Conservation (phyloP, 352 stramenopile species). For the Phytopythium mirpurense region DNA sequence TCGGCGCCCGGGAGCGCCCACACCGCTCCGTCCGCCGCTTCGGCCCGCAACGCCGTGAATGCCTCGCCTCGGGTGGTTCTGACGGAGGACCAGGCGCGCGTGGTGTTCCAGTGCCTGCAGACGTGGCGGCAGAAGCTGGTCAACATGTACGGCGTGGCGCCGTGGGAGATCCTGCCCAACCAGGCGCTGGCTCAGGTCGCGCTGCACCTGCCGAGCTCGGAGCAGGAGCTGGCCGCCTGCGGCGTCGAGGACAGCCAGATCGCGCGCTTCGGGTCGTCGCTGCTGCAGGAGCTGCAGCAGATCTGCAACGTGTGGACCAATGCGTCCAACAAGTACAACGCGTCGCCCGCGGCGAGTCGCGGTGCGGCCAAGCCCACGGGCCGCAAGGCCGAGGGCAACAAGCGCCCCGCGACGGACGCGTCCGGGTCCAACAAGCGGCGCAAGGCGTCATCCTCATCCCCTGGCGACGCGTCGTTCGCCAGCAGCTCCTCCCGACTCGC, state of each 20-base stretch:
- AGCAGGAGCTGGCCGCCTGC: slow-evolving; percentile 52
- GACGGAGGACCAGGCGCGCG: slow-evolving; percentile 48
- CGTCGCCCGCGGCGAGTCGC: slow-evolving; percentile 12
- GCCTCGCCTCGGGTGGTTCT: slow-evolving; percentile 24
- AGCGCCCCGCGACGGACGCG: slow-evolving; percentile 17
- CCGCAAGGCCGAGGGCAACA: slow-evolving; percentile 16
- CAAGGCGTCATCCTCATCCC: slow-evolving; percentile 2
- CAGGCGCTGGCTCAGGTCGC: slow-evolving; percentile 67
- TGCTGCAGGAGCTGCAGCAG: slow-evolving; percentile 48
- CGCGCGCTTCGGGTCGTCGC: slow-evolving; percentile 52
- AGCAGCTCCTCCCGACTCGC: slow-evolving; percentile 12
- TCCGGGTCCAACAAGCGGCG: slow-evolving; percentile 20
- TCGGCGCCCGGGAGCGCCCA: not conserved
- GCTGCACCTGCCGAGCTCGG: slow-evolving; percentile 43
- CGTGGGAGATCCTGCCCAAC: slow-evolving; percentile 74
- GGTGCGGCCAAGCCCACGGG: not conserved
- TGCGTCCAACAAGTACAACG: slow-evolving; percentile 7
- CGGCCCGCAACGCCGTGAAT: slow-evolving; percentile 7
- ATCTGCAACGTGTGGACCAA: slow-evolving; percentile 10
- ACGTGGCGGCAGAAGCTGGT: slow-evolving; percentile 77
- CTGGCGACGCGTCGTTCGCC: slow-evolving; percentile 7
- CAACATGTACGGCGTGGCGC: slow-evolving; percentile 57
- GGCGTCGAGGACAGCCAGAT: slow-evolving; percentile 41
- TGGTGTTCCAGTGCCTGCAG: slow-evolving; percentile 70
- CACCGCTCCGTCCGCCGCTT: slow-evolving; percentile 1